phyloP scores from a whole-genome alignment of 2,329 filamentous ascomycete genomes.

The Furcasterigmium sp. region DNA sequence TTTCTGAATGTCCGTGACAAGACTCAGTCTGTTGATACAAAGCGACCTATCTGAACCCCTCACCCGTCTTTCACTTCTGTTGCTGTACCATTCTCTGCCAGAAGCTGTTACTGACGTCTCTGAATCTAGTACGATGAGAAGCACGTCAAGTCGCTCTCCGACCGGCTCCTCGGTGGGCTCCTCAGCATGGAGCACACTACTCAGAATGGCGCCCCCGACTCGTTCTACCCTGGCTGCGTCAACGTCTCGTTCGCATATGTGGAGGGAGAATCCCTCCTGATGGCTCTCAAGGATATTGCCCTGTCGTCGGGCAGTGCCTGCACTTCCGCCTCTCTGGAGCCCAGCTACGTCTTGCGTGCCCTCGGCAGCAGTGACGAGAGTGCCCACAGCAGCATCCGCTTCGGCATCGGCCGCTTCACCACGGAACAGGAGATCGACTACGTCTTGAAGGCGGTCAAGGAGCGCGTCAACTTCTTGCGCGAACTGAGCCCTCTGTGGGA shows the following conservation, averaged over 20 bases:
- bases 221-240: slow-evolving; percentile 93
- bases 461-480: slow-evolving; percentile 86
- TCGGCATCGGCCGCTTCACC: slow-evolving; percentile 95
- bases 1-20: slow-evolving; percentile 73
- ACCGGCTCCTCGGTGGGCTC: slow-evolving; percentile 76
- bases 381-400: slow-evolving; percentile 95
- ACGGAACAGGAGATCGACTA: slow-evolving; percentile 96
- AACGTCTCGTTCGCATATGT: slow-evolving; percentile 99
- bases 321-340: slow-evolving; percentile 93
- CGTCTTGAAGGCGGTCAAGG: slow-evolving; percentile 86
- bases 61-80: slow-evolving; percentile 6
- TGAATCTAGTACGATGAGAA: slow-evolving; percentile 78
- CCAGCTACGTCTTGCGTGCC: slow-evolving; percentile 90
- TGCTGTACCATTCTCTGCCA: neutral
- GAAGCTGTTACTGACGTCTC: slow-evolving; percentile 14
- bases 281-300: slow-evolving; percentile 97
- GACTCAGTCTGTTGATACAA: slow-evolving; percentile 51
- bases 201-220: slow-evolving; percentile 77
- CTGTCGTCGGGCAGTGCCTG: slow-evolving; percentile 95
- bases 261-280: slow-evolving; percentile 93
- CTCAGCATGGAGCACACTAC: slow-evolving; percentile 86
- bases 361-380: slow-evolving; percentile 96
- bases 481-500: slow-evolving; percentile 97
- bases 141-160: slow-evolving; percentile 76
- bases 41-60: slow-evolving; percentile 61